Evolutionary conservation across 257 asterid genomes (phyloP), one percentile per base, ranked within the genome.

Genomic region (Jasminum sambac): DNA sequence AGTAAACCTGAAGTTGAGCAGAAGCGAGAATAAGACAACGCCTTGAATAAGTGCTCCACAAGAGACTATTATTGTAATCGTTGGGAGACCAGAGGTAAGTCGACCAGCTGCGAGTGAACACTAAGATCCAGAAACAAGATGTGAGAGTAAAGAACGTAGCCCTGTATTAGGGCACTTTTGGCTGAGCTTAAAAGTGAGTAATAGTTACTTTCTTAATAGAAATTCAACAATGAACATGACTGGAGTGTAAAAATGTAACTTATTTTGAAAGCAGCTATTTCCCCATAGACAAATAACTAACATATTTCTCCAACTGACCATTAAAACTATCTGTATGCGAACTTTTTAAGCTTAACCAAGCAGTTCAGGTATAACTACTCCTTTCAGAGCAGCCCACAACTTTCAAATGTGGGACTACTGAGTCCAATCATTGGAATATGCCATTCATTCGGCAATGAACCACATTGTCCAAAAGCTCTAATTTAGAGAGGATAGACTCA

Each of bases 51-150:
- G 38, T 74, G 81, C 89, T 76, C 99, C 99, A 64, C 87, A 89
- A 46, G 80, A 74, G 72, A 91, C 95, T 76, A 89, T 88, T 39
- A 77, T 16, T 16, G 98, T 86, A 84, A 91, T 89, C 13, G 99
- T 86, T 30, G 84, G 67, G 72, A 91, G 91, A 72, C 88, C 96
- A 9, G 94, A 80, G 41, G 96, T 91, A 26, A 91, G 86, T 76
- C 88, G 77, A 57, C 99, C 99, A 44, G 98, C 88, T 66, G 81
- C 87, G 55, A 89, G 86, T 14, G 98, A 87, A 74, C 91, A 84
- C 98, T 90, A 89, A 77, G 42, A 73, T 69, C 30, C 66, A 60
- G 72, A 12, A 61, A 4, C 17, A 40, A 42, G 59, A 67, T 55
- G 34, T 19, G 62, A 55, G 34, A 55, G 2, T 10, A 55, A 55